These are phyloP conservation scores for Magnaporthiopsis incrustans DNA, from an alignment of 2,329 filamentous ascomycete species.

Conservation along the genomic window DNA sequence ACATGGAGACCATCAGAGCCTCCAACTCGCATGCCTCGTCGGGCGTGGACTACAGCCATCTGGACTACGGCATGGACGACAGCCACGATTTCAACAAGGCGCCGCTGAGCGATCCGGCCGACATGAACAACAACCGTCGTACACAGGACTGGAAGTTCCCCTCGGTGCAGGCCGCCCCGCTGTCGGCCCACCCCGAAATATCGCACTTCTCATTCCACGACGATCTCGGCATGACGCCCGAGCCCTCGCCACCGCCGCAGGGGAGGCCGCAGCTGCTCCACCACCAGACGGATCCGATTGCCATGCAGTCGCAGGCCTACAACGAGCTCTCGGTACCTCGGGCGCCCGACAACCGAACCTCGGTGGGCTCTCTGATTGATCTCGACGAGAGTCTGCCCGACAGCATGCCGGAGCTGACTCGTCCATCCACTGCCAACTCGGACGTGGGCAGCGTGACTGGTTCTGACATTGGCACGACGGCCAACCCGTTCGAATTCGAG, in stretches of 20 bases:
- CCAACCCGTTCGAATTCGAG: slow-evolving; percentile 55
- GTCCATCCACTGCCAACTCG: slow-evolving; percentile 53
- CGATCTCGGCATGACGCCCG: slow-evolving; percentile 16
- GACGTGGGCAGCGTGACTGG: slow-evolving; percentile 48
- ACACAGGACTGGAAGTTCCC: slow-evolving; percentile 48
- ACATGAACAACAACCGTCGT: slow-evolving; percentile 33
- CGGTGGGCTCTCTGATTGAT: slow-evolving; percentile 27
- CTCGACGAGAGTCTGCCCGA: slow-evolving; percentile 32
- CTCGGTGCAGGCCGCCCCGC: slow-evolving; percentile 35
- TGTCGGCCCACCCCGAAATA: slow-evolving; percentile 40
- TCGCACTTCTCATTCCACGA: slow-evolving; percentile 34
- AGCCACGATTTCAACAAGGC: slow-evolving; percentile 37
- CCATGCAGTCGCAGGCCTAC: slow-evolving; percentile 28
- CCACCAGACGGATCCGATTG: slow-evolving; percentile 37
- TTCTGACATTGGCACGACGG: slow-evolving; percentile 42
- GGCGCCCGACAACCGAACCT: slow-evolving; percentile 24
- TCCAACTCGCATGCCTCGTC: slow-evolving; percentile 42
- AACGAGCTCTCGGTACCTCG: slow-evolving; percentile 22
- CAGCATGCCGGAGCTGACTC: slow-evolving; percentile 38
- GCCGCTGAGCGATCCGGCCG: slow-evolving; percentile 50
- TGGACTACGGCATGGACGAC: slow-evolving; percentile 41
- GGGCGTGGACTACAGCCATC: slow-evolving; percentile 10
- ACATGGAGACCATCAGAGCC: slow-evolving; percentile 53
- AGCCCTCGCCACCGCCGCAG: slow-evolving; percentile 13
- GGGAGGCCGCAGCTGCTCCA: slow-evolving; percentile 35